Evolutionary conservation across 352 stramenopile species (phyloP), one percentile per base, ranked within the genome.

Genomic region (Globisporangium cystogenes): DNA sequence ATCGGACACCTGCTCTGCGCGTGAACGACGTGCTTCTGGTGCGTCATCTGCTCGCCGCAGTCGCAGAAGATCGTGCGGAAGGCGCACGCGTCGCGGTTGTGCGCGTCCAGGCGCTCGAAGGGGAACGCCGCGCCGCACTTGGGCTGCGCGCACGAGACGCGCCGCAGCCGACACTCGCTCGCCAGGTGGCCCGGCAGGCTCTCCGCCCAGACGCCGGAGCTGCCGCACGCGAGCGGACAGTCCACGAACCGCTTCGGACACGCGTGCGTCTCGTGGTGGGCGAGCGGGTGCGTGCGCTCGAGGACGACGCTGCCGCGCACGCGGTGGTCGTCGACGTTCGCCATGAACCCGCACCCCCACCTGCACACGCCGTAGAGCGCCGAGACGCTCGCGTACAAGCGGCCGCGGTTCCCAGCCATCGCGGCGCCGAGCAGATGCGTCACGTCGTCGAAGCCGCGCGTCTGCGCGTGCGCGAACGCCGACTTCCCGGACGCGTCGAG

Each of bases 271-370:
- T 92, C 81, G 40, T 92, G 79, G 0, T 69, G 51, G 16, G 63
- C 53, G 4, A 87, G 51, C 5, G 76, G 76, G 29, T 71, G 62
- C 1, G 56, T 72, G 29, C 68, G 53, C 23, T 68, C 55, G 1
- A 77, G 12, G 18, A 81, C 44, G 5, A 51, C 46, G 39, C 63
- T 51, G 16, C 65, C 20, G n/a, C 39, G 53, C 3, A 75, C 66
- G 0, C 53, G 26, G 44, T 82, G 63, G 15, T 47, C 68, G 2
- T 74, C 56, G 3, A 58, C 53, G 5, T 48, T 41, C 14, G 64
- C 50, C 67, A 90, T 72, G 51, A 86, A 76, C 6, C 78, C 74
- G 21, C 78, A 90, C 18, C 76, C 78, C 74, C 74, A 86, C 33
- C 82, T 82, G 42, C 78, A 90, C 0, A 86, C 66, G 0, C 72